Evolutionary conservation across 345 rosid species (phyloP).

Genomic region (Trapa bicornis): DNA sequence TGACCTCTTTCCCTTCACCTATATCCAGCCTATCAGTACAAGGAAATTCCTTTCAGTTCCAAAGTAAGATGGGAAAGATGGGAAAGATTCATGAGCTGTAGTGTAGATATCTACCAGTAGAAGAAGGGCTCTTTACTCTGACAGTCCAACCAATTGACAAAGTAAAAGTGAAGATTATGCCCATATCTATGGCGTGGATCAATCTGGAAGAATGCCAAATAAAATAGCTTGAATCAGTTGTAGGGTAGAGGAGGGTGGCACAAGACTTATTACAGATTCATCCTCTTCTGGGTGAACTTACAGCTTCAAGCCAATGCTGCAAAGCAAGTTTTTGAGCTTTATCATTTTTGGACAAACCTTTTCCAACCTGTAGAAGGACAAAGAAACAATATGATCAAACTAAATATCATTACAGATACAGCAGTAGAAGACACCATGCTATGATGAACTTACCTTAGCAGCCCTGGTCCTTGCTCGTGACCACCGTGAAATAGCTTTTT

Average conservation of each 20-base stretch:
- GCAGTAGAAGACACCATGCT: not conserved
- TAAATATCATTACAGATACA: not conserved
- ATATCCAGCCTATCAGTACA: constrained; percentile 69
- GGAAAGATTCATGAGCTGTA: constrained; percentile 8
- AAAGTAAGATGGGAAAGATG: constrained; percentile 2
- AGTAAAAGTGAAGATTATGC: constrained; percentile 79
- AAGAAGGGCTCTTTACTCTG: constrained; percentile 94
- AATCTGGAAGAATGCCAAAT: constrained; percentile 33
- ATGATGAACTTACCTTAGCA: constrained; percentile 36
- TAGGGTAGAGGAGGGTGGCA: not conserved
- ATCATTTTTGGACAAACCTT: constrained; percentile 82
- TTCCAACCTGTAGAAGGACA: constrained; percentile 44
- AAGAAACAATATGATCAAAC: not conserved
- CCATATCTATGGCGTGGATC: constrained; percentile 96
- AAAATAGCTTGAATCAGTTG: constrained; percentile 10
- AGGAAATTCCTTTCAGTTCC: not conserved
- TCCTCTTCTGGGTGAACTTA: constrained; percentile 22
- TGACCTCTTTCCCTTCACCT: constrained; percentile 86
- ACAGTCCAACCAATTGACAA: constrained; percentile 60
- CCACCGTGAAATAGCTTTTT: constrained; percentile 95
- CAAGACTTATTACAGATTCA: not conserved
- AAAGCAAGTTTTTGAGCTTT: constrained; percentile 70
- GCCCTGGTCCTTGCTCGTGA: constrained; percentile 90
- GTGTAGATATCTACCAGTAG: constrained; percentile 52
- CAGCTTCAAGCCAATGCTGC: constrained; percentile 99